phyloP scores from a whole-genome alignment of 2,329 filamentous ascomycete genomes.

The Hawksworthiomyces lignivorus region DNA sequence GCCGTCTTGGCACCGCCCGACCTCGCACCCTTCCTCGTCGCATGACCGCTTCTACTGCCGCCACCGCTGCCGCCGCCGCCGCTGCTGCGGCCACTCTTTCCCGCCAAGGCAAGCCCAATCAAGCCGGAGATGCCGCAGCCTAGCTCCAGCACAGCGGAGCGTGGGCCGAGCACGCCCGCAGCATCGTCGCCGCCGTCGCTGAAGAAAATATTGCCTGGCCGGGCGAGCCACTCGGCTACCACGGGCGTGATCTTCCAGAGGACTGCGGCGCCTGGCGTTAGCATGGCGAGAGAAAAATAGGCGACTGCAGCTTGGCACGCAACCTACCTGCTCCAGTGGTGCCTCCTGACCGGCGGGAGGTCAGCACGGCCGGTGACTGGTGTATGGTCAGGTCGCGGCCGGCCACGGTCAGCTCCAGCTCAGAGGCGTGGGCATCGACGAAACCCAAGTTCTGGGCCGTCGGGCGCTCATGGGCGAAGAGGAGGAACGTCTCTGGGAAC shows the following conservation, averaged over 20 bases:
- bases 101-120: constrained; percentile 60
- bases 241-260: constrained; percentile 86
- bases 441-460: constrained; percentile 72
- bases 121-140: constrained; percentile 83
- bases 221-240: constrained; percentile 72
- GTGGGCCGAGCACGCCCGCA: constrained; percentile 33
- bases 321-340: constrained; percentile 43
- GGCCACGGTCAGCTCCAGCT: constrained; percentile 57
- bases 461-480: constrained; percentile 71
- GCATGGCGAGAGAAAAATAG: neutral
- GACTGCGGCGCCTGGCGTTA: constrained; percentile 38
- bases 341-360: constrained; percentile 60
- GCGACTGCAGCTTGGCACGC: neutral
- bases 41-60: too few species aligned
- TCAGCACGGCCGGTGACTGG: constrained; percentile 77
- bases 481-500: constrained; percentile 68
- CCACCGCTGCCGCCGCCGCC: neutral
- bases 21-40: too few species aligned
- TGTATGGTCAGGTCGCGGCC: constrained; percentile 65
- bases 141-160: constrained; percentile 66
- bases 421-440: constrained; percentile 60
- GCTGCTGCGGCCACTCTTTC: constrained; percentile 17
- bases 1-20: too few species aligned
- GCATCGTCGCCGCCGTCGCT: constrained; percentile 31
- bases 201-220: constrained; percentile 56